phyloP scores from a whole-genome alignment of 2,329 filamentous ascomycete genomes.

The Fusarium kyushuense region DNA sequence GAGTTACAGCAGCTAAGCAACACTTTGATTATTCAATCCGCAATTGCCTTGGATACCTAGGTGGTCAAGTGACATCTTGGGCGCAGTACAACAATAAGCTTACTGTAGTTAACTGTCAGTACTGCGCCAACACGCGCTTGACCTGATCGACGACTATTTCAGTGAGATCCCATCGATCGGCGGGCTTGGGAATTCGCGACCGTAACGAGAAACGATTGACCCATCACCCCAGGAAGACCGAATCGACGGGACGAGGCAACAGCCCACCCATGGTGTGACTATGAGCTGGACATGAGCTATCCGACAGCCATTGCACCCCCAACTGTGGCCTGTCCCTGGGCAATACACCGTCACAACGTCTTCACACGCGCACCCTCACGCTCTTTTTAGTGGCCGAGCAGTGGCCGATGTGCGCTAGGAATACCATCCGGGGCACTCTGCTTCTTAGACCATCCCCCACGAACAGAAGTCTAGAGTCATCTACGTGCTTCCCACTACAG shows the following conservation, averaged over 20 bases:
- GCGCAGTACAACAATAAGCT: constrained; percentile 36
- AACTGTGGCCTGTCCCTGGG: constrained; percentile 43
- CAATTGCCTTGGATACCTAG: constrained; percentile 10
- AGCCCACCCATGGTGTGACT: constrained; percentile 49
- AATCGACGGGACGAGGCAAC: constrained; percentile 46
- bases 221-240: constrained; percentile 40
- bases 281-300: constrained; percentile 44
- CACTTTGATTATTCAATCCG: constrained; percentile 19
- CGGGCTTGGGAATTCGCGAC: constrained; percentile 36
- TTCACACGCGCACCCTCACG: constrained; percentile 39
- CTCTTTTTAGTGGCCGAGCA: constrained; percentile 33
- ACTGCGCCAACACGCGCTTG: constrained; percentile 13
- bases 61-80: constrained; percentile 14
- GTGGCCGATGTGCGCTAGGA: constrained; percentile 23
- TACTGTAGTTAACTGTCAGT: constrained; percentile 7
- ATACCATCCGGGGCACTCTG: constrained; percentile 39
- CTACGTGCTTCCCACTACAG: constrained; percentile 4
- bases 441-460: constrained; percentile 14
- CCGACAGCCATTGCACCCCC: constrained; percentile 37
- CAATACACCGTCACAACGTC: constrained; percentile 36
- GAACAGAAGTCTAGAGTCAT: constrained; percentile 20
- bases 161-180: constrained; percentile 46
- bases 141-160: constrained; percentile 42
- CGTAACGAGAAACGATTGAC: constrained; percentile 44
- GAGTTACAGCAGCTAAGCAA: constrained; percentile 9